Base-by-base conservation (phyloP, 192 early-diverging fungal genomes). In the Coemansia brasiliensis region DNA sequence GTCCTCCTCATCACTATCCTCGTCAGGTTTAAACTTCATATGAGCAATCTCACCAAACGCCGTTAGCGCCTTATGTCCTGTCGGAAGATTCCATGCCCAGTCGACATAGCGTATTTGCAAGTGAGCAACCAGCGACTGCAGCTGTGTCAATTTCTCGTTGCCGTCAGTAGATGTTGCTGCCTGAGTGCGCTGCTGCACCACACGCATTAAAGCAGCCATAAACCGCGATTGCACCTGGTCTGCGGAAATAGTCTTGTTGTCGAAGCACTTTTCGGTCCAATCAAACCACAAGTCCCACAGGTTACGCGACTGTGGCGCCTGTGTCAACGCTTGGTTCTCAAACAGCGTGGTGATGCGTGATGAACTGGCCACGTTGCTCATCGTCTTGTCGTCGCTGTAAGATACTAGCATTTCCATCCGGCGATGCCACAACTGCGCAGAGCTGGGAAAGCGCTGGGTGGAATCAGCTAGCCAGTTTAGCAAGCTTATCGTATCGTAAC, bases 71-170 rank as follows among this genome's bases (percentile, higher is more conserved):
- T 42, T 27, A 13, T 38, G 18, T 39, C 37, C 18, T 32, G 29
- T 17, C 11, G 72, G 65, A 32, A 75, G 50, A 12, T 13, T 16
- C 61, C 54, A 59, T 1, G 83, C 72, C 88, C 88, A 88, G 17
- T 79, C 68, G 27, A 89, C 59, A 67, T 83, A 85, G 24, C 84
- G 71, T 4, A 58, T 50, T 37, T 84, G 72, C 38, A 89, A 61
- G 21, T 79, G 62, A 16, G 82, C 74, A 43, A 85, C 83, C 43
- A 83, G 69, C 51, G 65, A 62, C 12, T 63, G 66, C 22, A 82
- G 62, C 43, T 74, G 81, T 7, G 81, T 67, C 46, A 86, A 57
- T 35, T 82, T 58, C 0, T 73, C 45, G n/a, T 76, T 75, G 24
- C 76, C 80, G 21, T 57, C 62, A n/a, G 67, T 37, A 38, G 74